These are phyloP conservation scores for Yamadazyma friedrichii DNA, from an alignment of 1,139 yeast genomes.

Conservation along the genomic window DNA sequence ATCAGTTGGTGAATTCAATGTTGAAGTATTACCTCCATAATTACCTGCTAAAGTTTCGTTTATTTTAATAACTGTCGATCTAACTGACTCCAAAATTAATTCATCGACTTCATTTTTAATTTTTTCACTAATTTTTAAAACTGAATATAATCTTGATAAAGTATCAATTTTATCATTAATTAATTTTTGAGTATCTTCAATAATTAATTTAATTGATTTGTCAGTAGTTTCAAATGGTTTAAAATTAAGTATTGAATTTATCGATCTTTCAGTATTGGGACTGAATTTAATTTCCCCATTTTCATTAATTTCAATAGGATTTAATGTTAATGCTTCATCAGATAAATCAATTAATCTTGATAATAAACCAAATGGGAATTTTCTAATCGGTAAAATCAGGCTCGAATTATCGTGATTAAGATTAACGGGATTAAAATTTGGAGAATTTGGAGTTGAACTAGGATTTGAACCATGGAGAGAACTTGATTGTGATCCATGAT, in stretches of 20 bases:
- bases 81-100: constrained; percentile 64
- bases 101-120: constrained; percentile 80
- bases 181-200: constrained; percentile 65
- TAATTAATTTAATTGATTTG: constrained; percentile 59
- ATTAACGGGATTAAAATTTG: constrained; percentile 2
- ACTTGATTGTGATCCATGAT: constrained; percentile 5
- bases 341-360: constrained; percentile 66
- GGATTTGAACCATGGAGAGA: constrained; percentile 13
- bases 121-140: constrained; percentile 74
- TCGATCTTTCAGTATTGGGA: constrained; percentile 69
- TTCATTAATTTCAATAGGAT: constrained; percentile 46
- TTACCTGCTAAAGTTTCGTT: constrained; percentile 34
- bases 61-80: constrained; percentile 58
- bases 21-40: neutral
- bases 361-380: constrained; percentile 67
- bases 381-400: constrained; percentile 28
- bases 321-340: constrained; percentile 73
- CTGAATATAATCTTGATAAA: constrained; percentile 72
- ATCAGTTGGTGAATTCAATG: constrained; percentile 11
- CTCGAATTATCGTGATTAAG: constrained; percentile 14
- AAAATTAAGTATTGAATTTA: constrained; percentile 55
- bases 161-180: constrained; percentile 71
- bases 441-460: constrained; percentile 8
- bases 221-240: constrained; percentile 59
- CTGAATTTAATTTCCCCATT: constrained; percentile 46